Conservation (phyloP, 1,284 basidiomycete genomes). For the Volvariella surrecta region DNA sequence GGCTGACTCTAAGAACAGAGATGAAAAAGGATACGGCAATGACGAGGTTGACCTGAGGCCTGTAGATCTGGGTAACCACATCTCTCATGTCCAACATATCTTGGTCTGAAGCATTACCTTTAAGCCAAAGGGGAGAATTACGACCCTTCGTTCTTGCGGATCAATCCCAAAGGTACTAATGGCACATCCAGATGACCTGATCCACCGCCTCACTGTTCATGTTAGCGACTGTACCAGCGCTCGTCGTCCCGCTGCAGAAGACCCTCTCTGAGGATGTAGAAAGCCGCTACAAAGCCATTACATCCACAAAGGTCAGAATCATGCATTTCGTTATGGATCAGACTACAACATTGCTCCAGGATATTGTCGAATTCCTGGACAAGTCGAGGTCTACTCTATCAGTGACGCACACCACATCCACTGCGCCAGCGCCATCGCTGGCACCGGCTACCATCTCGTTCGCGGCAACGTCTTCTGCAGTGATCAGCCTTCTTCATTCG, state of each 20-base stretch:
- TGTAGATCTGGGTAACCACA: constrained; percentile 49
- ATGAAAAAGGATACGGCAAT: constrained; percentile 65
- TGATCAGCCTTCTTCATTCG: constrained; percentile 64
- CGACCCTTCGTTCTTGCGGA: constrained; percentile 55
- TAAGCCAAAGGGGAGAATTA: constrained; percentile 64
- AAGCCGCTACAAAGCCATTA: constrained; percentile 74
- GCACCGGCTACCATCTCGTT: constrained; percentile 78
- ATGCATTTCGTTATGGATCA: background rate
- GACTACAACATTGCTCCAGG: constrained; percentile 31
- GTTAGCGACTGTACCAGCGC: constrained; percentile 72
- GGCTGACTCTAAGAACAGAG: constrained; percentile 26
- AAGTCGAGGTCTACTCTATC: constrained; percentile 64
- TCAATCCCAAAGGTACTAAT: constrained; percentile 72
- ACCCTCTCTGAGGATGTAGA: constrained; percentile 66
- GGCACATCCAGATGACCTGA: background rate
- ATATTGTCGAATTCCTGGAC: constrained; percentile 77
- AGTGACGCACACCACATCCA: constrained; percentile 58
- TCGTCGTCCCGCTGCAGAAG: constrained; percentile 75
- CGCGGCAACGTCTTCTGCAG: constrained; percentile 41
- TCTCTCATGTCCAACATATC: background rate
- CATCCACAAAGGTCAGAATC: constrained; percentile 57
- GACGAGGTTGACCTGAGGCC: constrained; percentile 58
- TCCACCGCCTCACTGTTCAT: background rate
- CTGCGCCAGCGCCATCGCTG: constrained; percentile 68
- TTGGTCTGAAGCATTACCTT: constrained; percentile 2